phyloP scores from a whole-genome alignment of 805 yeast species.

The Candida saitoana region DNA sequence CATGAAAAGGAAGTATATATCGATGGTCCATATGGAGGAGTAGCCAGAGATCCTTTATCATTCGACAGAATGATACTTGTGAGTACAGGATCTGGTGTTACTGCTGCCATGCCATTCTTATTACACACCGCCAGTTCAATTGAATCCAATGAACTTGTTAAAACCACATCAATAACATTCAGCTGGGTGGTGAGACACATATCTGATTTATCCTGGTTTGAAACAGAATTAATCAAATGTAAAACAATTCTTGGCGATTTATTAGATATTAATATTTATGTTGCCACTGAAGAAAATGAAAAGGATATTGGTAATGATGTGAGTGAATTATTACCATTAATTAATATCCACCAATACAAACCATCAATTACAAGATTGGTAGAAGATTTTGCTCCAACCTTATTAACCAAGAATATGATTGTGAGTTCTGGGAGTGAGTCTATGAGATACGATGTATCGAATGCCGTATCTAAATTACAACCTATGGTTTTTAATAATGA shows the following conservation, averaged over 20 bases:
- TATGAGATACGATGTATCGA: conserved; percentile 36
- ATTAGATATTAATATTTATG: conserved; percentile 23
- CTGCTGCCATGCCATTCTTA: conserved; percentile 47
- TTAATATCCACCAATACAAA: conserved; percentile 16
- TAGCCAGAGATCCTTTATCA: conserved; percentile 39
- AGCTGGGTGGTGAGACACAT: conserved; percentile 41
- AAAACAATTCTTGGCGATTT: conserved; percentile 23
- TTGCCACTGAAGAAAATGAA: conserved; percentile 6
- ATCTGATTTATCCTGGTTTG: conserved; percentile 38
- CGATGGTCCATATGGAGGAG: conserved; percentile 61
- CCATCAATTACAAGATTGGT: conserved; percentile 19
- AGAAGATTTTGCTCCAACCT: conserved; percentile 10
- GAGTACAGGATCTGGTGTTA: conserved; percentile 51
- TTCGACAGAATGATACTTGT: conserved; percentile 43
- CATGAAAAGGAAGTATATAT: conserved; percentile 32
- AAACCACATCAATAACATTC: conserved; percentile 30
- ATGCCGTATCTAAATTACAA: conserved; percentile 40
- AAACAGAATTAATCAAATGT: conserved; percentile 30
- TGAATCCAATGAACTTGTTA: conserved; percentile 9
- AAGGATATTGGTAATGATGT: neutral
- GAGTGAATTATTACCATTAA: neutral
- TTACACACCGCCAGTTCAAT: conserved; percentile 18
- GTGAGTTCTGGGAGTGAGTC: conserved; percentile 45
- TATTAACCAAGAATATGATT: conserved; percentile 33
- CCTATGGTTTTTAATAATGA: conserved; percentile 25